Evolutionary conservation across 2,329 filamentous ascomycete genomes (phyloP).

Genomic region (Colletotrichum ledebouriae): DNA sequence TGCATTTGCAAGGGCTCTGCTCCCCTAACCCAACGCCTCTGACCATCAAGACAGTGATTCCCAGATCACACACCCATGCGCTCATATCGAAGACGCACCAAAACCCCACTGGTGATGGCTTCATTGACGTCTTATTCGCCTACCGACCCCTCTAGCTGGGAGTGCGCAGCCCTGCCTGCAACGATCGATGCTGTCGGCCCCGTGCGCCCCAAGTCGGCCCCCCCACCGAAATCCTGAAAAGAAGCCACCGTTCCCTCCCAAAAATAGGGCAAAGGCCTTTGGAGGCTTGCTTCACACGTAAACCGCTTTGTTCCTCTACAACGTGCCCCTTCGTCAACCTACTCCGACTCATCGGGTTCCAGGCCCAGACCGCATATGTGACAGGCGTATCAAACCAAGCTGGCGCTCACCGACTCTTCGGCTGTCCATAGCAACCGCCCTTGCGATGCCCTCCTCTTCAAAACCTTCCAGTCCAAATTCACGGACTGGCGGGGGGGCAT

Average conservation of each 20-base stretch:
- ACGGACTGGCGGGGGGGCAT: slow-evolving; percentile 37
- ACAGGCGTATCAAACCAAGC: slow-evolving; percentile 30
- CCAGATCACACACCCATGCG: slow-evolving; percentile 29
- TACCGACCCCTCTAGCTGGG: slow-evolving; percentile 11
- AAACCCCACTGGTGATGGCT: slow-evolving; percentile 38
- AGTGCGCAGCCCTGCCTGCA: slow-evolving; percentile 25
- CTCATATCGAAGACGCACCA: slow-evolving; percentile 19
- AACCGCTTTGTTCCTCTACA: slow-evolving; percentile 4
- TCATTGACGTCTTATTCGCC: slow-evolving; percentile 41
- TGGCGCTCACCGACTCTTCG: slow-evolving; percentile 42
- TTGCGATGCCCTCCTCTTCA: slow-evolving; percentile 21
- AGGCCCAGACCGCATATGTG: slow-evolving; percentile 41
- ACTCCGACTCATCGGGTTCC: slow-evolving; percentile 18
- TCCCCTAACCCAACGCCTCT: slow-evolving; percentile 32
- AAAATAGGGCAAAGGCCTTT: slow-evolving; percentile 35
- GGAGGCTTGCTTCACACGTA: not conserved
- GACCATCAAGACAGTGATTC: not conserved
- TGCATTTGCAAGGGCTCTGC: slow-evolving; percentile 29
- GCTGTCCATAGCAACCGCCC: slow-evolving; percentile 39
- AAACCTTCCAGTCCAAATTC: slow-evolving; percentile 13
- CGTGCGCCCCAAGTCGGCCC: not conserved
- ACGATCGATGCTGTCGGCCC: slow-evolving; percentile 28
- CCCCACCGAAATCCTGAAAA: slow-evolving; percentile 18
- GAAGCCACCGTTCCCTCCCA: slow-evolving; percentile 20
- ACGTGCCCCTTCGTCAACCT: slow-evolving; percentile 5